These are phyloP conservation scores for Crotalaria pallida DNA, from an alignment of 306 rosid genomes.

Conservation along the genomic window DNA sequence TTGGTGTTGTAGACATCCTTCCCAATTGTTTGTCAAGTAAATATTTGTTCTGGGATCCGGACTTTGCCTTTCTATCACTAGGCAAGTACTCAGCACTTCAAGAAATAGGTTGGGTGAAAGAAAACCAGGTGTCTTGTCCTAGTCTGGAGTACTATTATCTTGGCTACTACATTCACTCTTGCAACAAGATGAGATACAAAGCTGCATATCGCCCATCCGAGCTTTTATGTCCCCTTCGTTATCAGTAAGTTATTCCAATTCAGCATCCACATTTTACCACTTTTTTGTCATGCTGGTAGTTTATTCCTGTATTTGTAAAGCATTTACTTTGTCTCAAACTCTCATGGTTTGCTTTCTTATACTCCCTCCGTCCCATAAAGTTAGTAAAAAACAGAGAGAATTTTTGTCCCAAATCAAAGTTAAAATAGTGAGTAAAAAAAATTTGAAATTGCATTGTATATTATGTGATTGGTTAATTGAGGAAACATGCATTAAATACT, in stretches of 20 bases:
- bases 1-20: constrained; percentile 93
- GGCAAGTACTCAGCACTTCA: constrained; percentile 92
- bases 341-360: not conserved
- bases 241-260: constrained; percentile 59
- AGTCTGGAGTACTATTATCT: constrained; percentile 87
- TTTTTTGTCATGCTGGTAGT: not conserved
- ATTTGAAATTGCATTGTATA: no score
- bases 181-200: constrained; percentile 94
- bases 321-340: constrained; percentile 4
- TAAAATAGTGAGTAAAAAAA: no score
- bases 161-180: constrained; percentile 92
- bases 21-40: constrained; percentile 93
- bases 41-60: constrained; percentile 97
- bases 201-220: constrained; percentile 85
- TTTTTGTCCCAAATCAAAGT: no score
- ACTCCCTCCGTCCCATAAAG: no score
- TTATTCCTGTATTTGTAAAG: not conserved
- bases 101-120: constrained; percentile 88
- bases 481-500: no score
- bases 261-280: not conserved
- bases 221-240: constrained; percentile 89
- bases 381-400: no score
- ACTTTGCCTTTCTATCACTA: constrained; percentile 83
- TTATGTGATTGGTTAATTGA: no score
- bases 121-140: constrained; percentile 68